These are phyloP conservation scores for Petunia axillaris DNA, from an alignment of 257 asterid species.

Conservation along the genomic window DNA sequence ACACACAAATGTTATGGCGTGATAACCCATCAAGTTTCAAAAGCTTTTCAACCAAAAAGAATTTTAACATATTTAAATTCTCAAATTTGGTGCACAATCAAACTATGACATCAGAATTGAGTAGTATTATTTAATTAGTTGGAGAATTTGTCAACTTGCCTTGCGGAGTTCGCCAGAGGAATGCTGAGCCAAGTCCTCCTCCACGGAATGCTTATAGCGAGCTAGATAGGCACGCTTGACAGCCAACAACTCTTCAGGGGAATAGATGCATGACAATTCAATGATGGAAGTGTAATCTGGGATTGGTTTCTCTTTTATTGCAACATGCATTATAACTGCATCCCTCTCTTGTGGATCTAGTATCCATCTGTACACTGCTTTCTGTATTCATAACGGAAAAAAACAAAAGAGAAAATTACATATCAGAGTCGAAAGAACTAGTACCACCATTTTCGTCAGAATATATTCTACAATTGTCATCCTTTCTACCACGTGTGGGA, in stretches of 20 bases:
- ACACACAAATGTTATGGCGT: no score
- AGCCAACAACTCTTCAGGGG: constrained; percentile 59
- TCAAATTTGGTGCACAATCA: no score
- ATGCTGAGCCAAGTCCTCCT: constrained; percentile 74
- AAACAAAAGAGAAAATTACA: background rate
- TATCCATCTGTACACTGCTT: constrained; percentile 74
- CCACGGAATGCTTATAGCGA: constrained; percentile 68
- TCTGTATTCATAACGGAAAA: constrained; percentile 37
- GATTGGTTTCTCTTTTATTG: constrained; percentile 46
- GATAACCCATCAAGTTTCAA: no score
- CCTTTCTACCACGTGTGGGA: no score
- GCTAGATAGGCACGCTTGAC: constrained; percentile 66
- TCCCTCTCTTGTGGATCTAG: constrained; percentile 76
- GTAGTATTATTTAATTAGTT: no score
- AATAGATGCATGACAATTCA: constrained; percentile 54
- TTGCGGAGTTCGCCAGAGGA: constrained; percentile 58
- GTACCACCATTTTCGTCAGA: no score
- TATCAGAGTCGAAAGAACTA: no score
- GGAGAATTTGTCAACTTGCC: constrained; percentile 32
- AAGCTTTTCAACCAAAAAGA: no score
- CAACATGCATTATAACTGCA: constrained; percentile 58
- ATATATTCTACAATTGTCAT: no score
- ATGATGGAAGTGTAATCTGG: constrained; percentile 51
- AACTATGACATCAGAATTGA: no score
- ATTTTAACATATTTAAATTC: no score